Conservation (phyloP, 768 basidiomycete species). For the Serendipita vermifera region DNA sequence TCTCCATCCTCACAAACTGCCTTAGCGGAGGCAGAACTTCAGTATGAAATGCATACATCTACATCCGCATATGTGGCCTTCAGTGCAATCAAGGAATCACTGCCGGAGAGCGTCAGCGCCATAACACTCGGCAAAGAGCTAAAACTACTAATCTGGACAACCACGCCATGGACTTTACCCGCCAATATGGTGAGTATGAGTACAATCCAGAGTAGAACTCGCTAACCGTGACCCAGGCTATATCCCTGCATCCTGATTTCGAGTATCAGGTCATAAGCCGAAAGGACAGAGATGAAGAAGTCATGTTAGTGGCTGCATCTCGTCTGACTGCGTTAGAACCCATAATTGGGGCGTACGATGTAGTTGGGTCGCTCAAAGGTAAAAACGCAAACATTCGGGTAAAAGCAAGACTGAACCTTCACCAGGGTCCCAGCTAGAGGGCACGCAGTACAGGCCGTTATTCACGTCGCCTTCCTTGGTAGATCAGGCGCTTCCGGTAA, state of each 20-base stretch:
- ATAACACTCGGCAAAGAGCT: conserved; percentile 23
- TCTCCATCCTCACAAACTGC: conserved; percentile 92
- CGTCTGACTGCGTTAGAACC: conserved; percentile 18
- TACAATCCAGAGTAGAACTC: background rate
- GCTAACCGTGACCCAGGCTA: conserved; percentile 44
- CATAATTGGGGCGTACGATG: background rate
- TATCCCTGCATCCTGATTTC: conserved; percentile 68
- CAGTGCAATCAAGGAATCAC: conserved; percentile 30
- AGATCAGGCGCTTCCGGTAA: too few relatives aligned
- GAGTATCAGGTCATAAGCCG: conserved; percentile 43
- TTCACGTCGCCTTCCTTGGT: background rate
- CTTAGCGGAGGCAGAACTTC: conserved; percentile 86
- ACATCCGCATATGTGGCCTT: conserved; percentile 80
- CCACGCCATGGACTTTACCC: conserved; percentile 93
- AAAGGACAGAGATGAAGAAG: conserved; percentile 12
- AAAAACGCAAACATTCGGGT: background rate
- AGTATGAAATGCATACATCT: conserved; percentile 82
- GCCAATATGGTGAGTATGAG: conserved; percentile 69
- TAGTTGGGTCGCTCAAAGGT: background rate
- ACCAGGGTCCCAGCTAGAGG: background rate
- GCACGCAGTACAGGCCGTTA: background rate
- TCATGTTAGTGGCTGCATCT: conserved; percentile 27
- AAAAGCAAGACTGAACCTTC: background rate
- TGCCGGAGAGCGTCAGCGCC: conserved; percentile 25
- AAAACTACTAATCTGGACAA: conserved; percentile 82